These are phyloP conservation scores for Parastagonospora avenae DNA, from an alignment of 2,329 filamentous ascomycete genomes.

Conservation along the genomic window DNA sequence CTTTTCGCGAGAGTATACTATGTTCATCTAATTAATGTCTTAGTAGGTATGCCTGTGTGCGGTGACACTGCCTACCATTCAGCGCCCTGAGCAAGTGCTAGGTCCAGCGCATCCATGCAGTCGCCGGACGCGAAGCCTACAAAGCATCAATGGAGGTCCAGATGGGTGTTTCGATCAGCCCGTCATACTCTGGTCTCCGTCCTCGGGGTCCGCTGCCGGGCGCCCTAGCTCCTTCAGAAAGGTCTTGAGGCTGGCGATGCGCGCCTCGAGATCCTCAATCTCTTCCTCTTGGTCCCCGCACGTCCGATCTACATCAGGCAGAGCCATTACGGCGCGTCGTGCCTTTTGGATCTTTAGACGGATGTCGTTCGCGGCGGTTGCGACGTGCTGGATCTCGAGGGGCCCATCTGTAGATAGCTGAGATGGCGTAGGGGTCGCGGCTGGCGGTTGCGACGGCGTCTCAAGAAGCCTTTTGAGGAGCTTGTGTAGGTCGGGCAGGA, in stretches of 20 bases:
- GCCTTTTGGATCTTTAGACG: slow-evolving; percentile 85
- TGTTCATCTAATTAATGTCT: slow-evolving; percentile 2
- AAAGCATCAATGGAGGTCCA: slow-evolving; percentile 35
- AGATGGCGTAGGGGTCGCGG: slow-evolving; percentile 29
- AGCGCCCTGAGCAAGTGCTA: slow-evolving; percentile 22
- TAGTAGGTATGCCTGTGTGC: neutral
- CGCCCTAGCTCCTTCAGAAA: slow-evolving; percentile 40
- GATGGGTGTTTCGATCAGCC: slow-evolving; percentile 30
- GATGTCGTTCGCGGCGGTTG: slow-evolving; percentile 75
- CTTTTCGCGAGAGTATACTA: neutral
- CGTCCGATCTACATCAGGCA: slow-evolving; percentile 73
- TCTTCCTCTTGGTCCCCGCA: slow-evolving; percentile 73
- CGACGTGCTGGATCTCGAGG: slow-evolving; percentile 75
- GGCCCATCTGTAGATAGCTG: slow-evolving; percentile 40
- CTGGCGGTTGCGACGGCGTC: slow-evolving; percentile 43
- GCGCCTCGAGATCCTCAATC: slow-evolving; percentile 68
- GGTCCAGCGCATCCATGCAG: slow-evolving; percentile 38
- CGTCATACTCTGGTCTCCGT: slow-evolving; percentile 44
- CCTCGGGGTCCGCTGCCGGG: slow-evolving; percentile 21
- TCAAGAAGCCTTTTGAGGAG: slow-evolving; percentile 76
- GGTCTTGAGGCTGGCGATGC: slow-evolving; percentile 65
- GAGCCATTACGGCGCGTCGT: slow-evolving; percentile 64
- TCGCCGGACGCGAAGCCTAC: slow-evolving; percentile 30
- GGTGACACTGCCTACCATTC: slow-evolving; percentile 8
- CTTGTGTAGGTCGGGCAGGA: slow-evolving; percentile 78